Percentiles rank a stretch among this genome's conserved stretches.
phyloP scores from a whole-genome alignment of 75 land plant species.

The Picea sitchensis region DNA sequence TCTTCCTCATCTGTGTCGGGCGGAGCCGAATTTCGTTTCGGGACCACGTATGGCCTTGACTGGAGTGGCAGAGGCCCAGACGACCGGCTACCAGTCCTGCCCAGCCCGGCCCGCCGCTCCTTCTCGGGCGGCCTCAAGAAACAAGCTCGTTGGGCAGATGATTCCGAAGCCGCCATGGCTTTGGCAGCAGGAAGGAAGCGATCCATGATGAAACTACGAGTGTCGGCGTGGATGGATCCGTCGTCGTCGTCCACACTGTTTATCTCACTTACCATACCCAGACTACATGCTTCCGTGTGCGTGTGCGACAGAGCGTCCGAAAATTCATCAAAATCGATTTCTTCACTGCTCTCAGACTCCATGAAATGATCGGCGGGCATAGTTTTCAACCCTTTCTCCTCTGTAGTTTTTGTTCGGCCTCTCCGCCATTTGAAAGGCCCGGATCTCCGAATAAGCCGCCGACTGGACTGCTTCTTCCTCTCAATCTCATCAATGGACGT shows the following conservation, averaged over 20 bases:
- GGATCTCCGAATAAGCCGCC: neutral
- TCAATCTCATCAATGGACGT: neutral
- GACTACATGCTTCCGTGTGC: constrained; percentile 6
- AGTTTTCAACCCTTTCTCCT: neutral
- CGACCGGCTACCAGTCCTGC: neutral
- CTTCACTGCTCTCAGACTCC: neutral
- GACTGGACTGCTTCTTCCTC: neutral
- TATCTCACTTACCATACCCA: neutral
- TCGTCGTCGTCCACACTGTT: neutral
- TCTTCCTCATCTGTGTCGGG: neutral
- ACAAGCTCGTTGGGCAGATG: neutral
- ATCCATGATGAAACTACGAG: neutral
- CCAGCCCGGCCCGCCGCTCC: no score
- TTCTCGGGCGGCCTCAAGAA: no score
- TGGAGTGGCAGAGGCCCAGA: neutral
- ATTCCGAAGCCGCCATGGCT: neutral
- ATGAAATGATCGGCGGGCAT: no score
- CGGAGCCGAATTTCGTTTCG: neutral
- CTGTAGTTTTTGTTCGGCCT: neutral
- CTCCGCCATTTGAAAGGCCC: constrained; percentile 6
- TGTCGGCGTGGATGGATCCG: neutral
- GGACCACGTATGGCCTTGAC: neutral
- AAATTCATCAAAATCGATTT: neutral
- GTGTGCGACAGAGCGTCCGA: constrained; percentile 2
- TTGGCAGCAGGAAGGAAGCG: constrained; percentile 8